Evolutionary conservation across 805 yeast species (phyloP).

Genomic region (Kuraishia hungarica): DNA sequence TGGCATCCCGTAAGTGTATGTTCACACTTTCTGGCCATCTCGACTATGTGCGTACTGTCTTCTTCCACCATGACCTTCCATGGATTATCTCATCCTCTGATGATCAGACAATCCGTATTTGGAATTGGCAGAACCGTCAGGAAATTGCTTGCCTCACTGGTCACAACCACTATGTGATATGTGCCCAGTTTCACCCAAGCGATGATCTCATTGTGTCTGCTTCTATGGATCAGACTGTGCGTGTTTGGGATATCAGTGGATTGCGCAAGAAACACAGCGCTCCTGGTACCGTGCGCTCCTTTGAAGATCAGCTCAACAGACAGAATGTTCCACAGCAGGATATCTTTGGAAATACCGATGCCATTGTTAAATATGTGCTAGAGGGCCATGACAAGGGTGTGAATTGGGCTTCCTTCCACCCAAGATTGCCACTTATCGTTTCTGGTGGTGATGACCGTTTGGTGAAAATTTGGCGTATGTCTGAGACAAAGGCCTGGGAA

Average conservation of each 20-base stretch:
- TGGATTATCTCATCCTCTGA: constrained; percentile 96
- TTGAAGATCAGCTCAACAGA: constrained; percentile 41
- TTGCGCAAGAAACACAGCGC: constrained; percentile 94
- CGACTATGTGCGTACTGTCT: constrained; percentile 91
- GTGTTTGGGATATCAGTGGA: constrained; percentile 98
- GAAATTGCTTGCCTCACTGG: constrained; percentile 97
- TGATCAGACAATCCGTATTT: constrained; percentile 96
- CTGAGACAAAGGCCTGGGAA: constrained; percentile 97
- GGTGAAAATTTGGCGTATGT: constrained; percentile 95
- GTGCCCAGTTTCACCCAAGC: constrained; percentile 94
- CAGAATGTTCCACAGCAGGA: constrained; percentile 80
- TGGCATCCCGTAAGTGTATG: constrained; percentile 82
- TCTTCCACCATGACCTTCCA: constrained; percentile 92
- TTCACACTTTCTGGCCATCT: constrained; percentile 90
- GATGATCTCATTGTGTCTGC: constrained; percentile 94
- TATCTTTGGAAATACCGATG: constrained; percentile 89
- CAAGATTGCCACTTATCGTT: constrained; percentile 87
- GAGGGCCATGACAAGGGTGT: constrained; percentile 99
- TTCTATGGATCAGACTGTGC: constrained; percentile 94
- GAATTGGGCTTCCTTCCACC: constrained; percentile 98
- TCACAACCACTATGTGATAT: constrained; percentile 96
- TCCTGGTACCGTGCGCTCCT: constrained; percentile 31
- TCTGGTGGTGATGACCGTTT: constrained; percentile 96
- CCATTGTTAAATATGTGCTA: constrained; percentile 87
- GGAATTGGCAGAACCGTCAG: constrained; percentile 99